phyloP scores from a whole-genome alignment of 331 rosid genomes.

The Malus hybrid region DNA sequence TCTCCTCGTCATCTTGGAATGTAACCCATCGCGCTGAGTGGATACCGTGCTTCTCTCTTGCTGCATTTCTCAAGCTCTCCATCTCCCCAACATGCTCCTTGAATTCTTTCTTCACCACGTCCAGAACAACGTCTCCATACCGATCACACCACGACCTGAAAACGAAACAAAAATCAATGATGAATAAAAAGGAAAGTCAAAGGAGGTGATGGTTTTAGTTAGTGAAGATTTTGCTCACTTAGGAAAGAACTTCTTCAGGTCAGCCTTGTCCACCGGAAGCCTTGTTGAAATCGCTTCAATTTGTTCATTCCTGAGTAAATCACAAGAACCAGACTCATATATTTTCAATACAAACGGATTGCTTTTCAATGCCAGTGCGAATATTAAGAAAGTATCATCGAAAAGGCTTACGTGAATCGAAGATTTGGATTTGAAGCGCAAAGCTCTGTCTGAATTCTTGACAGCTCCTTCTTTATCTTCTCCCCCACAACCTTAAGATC shows the following conservation, averaged over 20 bases:
- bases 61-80: constrained; percentile 54
- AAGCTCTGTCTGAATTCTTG: constrained; percentile 74
- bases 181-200: not conserved
- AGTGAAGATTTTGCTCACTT: constrained; percentile 15
- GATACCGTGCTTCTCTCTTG: constrained; percentile 42
- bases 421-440: constrained; percentile 67
- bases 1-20: constrained; percentile 67
- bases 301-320: constrained; percentile 37
- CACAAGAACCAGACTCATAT: not conserved
- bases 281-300: constrained; percentile 48
- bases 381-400: not conserved
- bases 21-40: constrained; percentile 70
- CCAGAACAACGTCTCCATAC: constrained; percentile 65
- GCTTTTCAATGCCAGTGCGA: not conserved
- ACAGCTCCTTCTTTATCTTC: constrained; percentile 70
- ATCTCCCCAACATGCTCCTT: constrained; percentile 72
- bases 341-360: not conserved
- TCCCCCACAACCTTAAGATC: constrained; percentile 61
- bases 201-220: not conserved
- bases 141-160: constrained; percentile 77
- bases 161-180: not conserved
- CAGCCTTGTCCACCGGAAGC: constrained; percentile 53
- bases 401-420: constrained; percentile 46
- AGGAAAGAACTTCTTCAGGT: constrained; percentile 45
- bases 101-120: constrained; percentile 80